Base-by-base conservation (phyloP, 495 filamentous ascomycete genomes). In the Talaromyces trachyspermus region DNA sequence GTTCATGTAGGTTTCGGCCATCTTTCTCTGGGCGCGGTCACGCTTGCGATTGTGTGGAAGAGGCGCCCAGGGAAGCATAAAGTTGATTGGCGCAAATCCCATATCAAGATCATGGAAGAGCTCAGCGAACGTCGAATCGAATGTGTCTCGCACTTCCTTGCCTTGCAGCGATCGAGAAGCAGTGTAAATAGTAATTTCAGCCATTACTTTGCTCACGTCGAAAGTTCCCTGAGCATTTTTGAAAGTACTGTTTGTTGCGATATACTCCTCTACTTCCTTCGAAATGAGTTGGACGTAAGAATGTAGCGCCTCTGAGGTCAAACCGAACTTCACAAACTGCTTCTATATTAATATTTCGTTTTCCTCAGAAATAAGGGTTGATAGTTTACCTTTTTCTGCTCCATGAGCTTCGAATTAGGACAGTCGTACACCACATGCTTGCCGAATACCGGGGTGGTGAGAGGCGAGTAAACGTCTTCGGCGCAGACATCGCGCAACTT, bases 391-490 rank as follows among this genome's bases (percentile, higher is more conserved):
- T 81, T 86, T 66, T 89, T 89, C 61, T 89, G 85, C 61, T 89
- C 84, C 78, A 89, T 88, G 46, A 89, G 71, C 62, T 90, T 89
- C 40, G 85, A 70, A 57, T 91, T 91, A 22, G 88, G 86, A 60
- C 86, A 89, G 63, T 94, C 88, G 59, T 90, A 94, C 14, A 91
- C 84, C 17, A 94, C 86, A 64, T 88, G 86, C 33, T 80, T 80
- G 48, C 88, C 88, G 55, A 94, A 94, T 25, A 94, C 85, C 2
- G 88, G 88, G 4, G 84, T 90, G 4, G 88, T 94, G 37, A 94
- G 72, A 36, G 83, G 80, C 23, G 78, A 77, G 63, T 92, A 92
- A 53, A 89, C 78, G 27, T 91, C 86, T 61, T 92, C 87, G 10
- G 87, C 86, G 57, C 78, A 83, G 36, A 91, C 80, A 59, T 91